phyloP scores from a whole-genome alignment of 306 rosid species.

The Cotoneaster glaucophyllus region DNA sequence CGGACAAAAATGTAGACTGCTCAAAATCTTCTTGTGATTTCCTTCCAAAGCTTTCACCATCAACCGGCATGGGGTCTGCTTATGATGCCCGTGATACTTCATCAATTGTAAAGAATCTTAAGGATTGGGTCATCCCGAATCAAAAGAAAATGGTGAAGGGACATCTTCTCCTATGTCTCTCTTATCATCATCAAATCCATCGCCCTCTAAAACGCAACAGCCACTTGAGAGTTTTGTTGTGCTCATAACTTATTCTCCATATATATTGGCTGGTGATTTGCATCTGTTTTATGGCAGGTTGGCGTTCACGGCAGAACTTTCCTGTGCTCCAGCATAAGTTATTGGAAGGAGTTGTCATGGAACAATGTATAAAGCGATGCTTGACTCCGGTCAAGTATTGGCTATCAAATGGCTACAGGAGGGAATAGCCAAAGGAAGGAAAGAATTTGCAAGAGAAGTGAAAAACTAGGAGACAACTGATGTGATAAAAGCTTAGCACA shows the following conservation, averaged over 20 bases:
- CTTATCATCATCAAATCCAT: slow-evolving; percentile 50
- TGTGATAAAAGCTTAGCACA: too few species aligned
- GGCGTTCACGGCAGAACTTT: slow-evolving; percentile 62
- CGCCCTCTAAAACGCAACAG: slow-evolving; percentile 43
- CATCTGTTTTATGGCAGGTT: slow-evolving; percentile 59
- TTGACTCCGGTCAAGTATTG: slow-evolving; percentile 54
- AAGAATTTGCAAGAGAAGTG: slow-evolving; percentile 67
- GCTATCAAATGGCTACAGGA: slow-evolving; percentile 73
- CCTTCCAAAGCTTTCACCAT: slow-evolving; percentile 12
- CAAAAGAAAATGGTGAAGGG: slow-evolving; percentile 35
- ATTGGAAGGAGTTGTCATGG: slow-evolving; percentile 80
- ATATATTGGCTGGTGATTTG: slow-evolving; percentile 57
- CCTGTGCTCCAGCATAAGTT: slow-evolving; percentile 65
- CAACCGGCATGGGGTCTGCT: slow-evolving; percentile 13
- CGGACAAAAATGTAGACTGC: slow-evolving; percentile 29
- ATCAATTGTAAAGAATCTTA: slow-evolving; percentile 26
- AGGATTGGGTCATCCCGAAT: slow-evolving; percentile 26
- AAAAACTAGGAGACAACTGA: slow-evolving; percentile 74
- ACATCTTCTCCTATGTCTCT: slow-evolving; percentile 45
- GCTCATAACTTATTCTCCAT: slow-evolving; percentile 44
- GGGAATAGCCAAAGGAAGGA: slow-evolving; percentile 72
- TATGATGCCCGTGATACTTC: slow-evolving; percentile 17
- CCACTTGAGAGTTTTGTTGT: slow-evolving; percentile 37
- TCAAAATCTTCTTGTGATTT: slow-evolving; percentile 24
- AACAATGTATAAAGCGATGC: slow-evolving; percentile 63